These are phyloP conservation scores for Trebouxiophyceae sp. DNA, from an alignment of 163 green algal species.

Conservation along the genomic window DNA sequence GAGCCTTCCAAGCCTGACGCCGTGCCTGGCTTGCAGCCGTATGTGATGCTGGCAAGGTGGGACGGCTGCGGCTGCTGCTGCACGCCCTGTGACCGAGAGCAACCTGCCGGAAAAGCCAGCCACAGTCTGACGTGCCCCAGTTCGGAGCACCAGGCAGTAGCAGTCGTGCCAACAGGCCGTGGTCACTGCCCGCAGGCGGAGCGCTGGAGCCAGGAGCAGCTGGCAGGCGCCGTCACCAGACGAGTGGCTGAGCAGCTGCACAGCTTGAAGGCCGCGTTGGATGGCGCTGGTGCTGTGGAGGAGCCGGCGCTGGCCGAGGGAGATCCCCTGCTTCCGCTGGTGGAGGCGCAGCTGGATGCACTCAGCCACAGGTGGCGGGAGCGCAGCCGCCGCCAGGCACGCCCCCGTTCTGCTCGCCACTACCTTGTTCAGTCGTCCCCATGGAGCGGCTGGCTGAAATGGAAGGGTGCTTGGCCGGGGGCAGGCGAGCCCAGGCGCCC, in stretches of 20 bases:
- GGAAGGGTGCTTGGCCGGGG: no score
- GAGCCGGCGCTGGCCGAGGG: neutral
- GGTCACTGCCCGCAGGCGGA: conserved; percentile 1
- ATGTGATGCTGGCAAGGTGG: no score
- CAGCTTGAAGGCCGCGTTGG: conserved; percentile 10
- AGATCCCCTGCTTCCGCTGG: conserved; percentile 5
- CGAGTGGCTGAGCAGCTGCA: conserved; percentile 2
- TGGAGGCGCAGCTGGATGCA: conserved; percentile 10
- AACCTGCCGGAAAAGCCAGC: neutral
- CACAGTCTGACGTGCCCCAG: neutral
- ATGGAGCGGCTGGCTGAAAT: no score
- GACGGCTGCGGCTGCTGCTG: no score
- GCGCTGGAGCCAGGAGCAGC: conserved; percentile 31
- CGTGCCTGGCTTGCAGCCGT: no score
- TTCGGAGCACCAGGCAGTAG: neutral
- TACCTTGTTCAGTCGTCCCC: no score
- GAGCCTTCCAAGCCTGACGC: no score
- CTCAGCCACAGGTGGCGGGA: neutral
- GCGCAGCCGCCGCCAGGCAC: neutral
- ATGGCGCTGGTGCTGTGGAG: neutral
- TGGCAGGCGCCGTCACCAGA: conserved; percentile 27
- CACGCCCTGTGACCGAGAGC: no score
- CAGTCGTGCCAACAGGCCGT: neutral
- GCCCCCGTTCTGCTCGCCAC: no score
- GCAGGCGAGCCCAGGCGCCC: no score